Conservation (phyloP, 1,284 basidiomycete genomes). For the Austropuccinia psidii region DNA sequence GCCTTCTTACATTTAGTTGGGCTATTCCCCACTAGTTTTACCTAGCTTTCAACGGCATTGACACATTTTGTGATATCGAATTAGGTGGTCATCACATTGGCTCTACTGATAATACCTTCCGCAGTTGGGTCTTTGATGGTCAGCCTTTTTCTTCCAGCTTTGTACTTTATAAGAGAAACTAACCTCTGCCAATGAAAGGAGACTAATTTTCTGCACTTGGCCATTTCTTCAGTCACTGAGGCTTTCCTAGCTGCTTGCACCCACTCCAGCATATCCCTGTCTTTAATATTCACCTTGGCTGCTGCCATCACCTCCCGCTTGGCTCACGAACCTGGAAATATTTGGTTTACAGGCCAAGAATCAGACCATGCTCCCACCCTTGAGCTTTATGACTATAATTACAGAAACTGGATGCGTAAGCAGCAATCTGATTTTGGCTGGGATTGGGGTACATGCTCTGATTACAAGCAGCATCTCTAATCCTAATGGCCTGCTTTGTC, state of each 20-base stretch:
- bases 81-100: slow-evolving; percentile 3
- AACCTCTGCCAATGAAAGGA: too few species aligned
- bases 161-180: background rate
- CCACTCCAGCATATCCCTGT: background rate
- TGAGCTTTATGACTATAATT: slow-evolving; percentile 40
- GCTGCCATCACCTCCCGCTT: slow-evolving; percentile 7
- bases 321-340: slow-evolving; percentile 21
- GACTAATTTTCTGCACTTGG: too few species aligned
- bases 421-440: slow-evolving; percentile 44
- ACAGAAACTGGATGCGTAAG: slow-evolving; percentile 43
- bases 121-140: slow-evolving; percentile 36
- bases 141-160: too few species aligned
- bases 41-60: slow-evolving; percentile 31
- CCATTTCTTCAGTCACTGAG: slow-evolving; percentile 12
- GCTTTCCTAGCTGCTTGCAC: background rate
- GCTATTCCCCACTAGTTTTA: too few species aligned
- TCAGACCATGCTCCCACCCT: background rate
- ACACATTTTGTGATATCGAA: slow-evolving; percentile 35
- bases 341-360: background rate
- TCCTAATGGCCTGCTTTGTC: too few species aligned
- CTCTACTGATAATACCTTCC: slow-evolving; percentile 26
- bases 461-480: too few species aligned
- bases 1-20: background rate
- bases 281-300: slow-evolving; percentile 18
- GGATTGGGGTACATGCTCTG: slow-evolving; percentile 42